Base-by-base conservation (phyloP, 1,284 basidiomycete species). In the Phaffia rhodozyma region DNA sequence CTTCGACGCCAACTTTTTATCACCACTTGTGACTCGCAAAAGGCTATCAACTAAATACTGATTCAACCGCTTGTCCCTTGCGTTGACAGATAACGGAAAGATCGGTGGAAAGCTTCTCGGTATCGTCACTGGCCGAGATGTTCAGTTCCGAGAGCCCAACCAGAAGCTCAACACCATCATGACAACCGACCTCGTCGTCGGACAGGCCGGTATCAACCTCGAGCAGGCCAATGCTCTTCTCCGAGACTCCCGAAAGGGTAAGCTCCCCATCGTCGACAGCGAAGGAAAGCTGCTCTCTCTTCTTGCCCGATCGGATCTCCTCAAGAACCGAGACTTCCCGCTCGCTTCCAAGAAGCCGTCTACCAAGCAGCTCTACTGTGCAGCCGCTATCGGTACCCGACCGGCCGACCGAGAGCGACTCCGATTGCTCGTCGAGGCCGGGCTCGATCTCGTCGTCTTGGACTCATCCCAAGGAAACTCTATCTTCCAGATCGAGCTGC, bases 391-490 rank as follows among this genome's bases (percentile, higher is more conserved):
- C 69, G 96, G 94, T 61, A 99, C 96, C 0, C 87, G 94, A 30
- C 87, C 86, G 0, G 84, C 84, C 3, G 94, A 99, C 79, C 82
- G 84, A 57, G 88, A 91, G 11, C 86, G 96, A 56, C 85, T 98
- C 32, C 79, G 77, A 25, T 80, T 92, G 16, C 87, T 98, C 64
- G 90, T 87, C 51, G 90, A 96, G 62, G 94, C 94, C 11, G 94
- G 94, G 18, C 82, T 99, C 29, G 94, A 99, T 73, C 91, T 99
- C 66, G 89, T 93, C 69, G 81, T 97, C 55, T 81, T 99, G 66
- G 94, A 99, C 75, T 97, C 93, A 11, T 92, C 89, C 1, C 94
- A 98, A 77, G 94, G 94, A 66, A 97, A 98, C 79, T 97, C 92
- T 23, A 73, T 86, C 59, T 99, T 81, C 81, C 92, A 97, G 76